phyloP scores from a whole-genome alignment of 306 rosid species.

The Quercus engelmannii region DNA sequence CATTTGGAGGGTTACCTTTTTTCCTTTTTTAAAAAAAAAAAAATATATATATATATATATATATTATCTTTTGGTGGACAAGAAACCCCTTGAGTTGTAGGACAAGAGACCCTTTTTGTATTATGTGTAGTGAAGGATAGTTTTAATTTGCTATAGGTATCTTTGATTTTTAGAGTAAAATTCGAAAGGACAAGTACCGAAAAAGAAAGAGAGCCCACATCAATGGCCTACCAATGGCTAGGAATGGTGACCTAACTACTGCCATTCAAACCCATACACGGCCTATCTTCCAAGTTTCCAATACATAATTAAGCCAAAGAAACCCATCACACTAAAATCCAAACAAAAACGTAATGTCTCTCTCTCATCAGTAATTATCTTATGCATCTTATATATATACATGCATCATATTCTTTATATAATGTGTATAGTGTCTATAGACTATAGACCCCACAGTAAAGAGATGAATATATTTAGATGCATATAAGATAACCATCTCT shows the following conservation, averaged over 20 bases:
- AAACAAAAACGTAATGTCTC: constrained; percentile 1
- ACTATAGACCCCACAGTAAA: too few species aligned
- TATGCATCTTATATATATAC: too few species aligned
- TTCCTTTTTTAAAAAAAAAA: too few species aligned
- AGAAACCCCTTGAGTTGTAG: background rate
- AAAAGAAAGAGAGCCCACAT: constrained; percentile 34
- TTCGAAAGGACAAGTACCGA: background rate
- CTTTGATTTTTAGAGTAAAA: background rate
- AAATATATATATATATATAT: too few species aligned
- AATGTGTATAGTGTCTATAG: too few species aligned
- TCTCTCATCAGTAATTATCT: background rate
- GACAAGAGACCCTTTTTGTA: background rate
- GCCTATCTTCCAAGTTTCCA: constrained; percentile 1
- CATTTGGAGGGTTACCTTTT: background rate
- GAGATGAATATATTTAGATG: too few species aligned
- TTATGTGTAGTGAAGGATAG: background rate
- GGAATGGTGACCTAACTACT: constrained; percentile 53
- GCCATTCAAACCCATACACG: constrained; percentile 8
- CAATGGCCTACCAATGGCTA: constrained; percentile 36
- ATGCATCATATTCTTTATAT: too few species aligned
- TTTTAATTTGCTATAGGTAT: background rate
- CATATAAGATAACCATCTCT: background rate
- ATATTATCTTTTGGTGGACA: background rate
- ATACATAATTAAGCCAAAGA: background rate
- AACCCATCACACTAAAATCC: background rate